A percentile compares a stretch with the other conserved stretches of the same genome.
phyloP scores from a whole-genome alignment of 352 stramenopile genomes.

The Phytophthora quininea region DNA sequence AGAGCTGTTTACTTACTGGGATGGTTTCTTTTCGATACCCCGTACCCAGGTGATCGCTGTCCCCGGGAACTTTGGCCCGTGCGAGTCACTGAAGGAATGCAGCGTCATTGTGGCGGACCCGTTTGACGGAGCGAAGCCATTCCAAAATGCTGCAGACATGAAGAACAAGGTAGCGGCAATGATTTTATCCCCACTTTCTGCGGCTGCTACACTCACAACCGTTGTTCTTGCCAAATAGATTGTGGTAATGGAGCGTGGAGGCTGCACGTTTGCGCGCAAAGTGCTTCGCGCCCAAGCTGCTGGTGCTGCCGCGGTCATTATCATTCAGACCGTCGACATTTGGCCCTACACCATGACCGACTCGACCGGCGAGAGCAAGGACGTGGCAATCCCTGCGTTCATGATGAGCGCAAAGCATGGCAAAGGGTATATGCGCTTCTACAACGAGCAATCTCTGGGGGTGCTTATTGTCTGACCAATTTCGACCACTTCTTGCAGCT shows the following conservation, averaged over 20 bases:
- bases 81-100: conserved; percentile 51
- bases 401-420: conserved; percentile 82
- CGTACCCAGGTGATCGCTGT: conserved; percentile 63
- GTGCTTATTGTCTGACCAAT: not conserved
- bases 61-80: conserved; percentile 80
- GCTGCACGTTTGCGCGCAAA: conserved; percentile 79
- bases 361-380: conserved; percentile 64
- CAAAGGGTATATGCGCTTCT: conserved; percentile 44
- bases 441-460: not conserved
- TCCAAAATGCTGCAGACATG: conserved; percentile 47
- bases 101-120: conserved; percentile 59
- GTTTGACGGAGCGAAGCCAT: conserved; percentile 55
- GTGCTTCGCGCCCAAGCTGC: conserved; percentile 65
- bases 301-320: conserved; percentile 62
- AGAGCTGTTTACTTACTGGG: no score
- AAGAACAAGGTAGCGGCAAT: conserved; percentile 45
- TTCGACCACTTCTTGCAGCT: conserved; percentile 29
- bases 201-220: no score
- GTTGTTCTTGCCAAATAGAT: conserved; percentile 36
- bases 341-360: conserved; percentile 90
- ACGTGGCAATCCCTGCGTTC: conserved; percentile 71
- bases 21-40: no score
- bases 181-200: no score
- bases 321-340: conserved; percentile 74
- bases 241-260: conserved; percentile 73